Evolutionary conservation across 441 rosid genomes (phyloP).

Genomic region (Erodium trifolium): DNA sequence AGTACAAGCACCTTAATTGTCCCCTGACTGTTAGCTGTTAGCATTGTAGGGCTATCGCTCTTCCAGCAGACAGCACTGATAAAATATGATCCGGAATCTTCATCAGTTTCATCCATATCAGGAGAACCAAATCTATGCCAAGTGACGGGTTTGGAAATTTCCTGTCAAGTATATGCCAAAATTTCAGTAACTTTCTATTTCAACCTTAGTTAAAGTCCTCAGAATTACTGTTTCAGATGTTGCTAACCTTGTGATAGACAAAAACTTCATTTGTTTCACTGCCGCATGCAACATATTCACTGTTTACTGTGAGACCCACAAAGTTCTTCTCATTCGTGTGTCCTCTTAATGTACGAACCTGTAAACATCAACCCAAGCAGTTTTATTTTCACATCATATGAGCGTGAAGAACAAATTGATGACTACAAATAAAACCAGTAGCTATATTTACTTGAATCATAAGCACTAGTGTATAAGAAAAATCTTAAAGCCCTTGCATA

Average conservation of each 20-base stretch:
- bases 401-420: too few species aligned
- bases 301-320: constrained; percentile 84
- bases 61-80: constrained; percentile 99
- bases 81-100: constrained; percentile 79
- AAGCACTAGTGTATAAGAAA: too few species aligned
- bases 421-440: too few species aligned
- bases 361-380: constrained; percentile 19
- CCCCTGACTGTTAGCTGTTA: constrained; percentile 96
- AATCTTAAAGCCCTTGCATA: too few species aligned
- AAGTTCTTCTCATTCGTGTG: constrained; percentile 95
- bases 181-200: constrained; percentile 1
- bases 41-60: constrained; percentile 88
- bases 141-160: constrained; percentile 76
- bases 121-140: constrained; percentile 84
- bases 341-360: constrained; percentile 85
- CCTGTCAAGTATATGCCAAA: constrained; percentile 38
- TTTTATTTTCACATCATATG: too few species aligned
- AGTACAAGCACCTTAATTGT: constrained; percentile 89
- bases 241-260: constrained; percentile 84
- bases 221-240: neutral
- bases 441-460: too few species aligned
- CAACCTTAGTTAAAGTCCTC: neutral
- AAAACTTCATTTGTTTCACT: constrained; percentile 95
- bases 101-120: constrained; percentile 78
- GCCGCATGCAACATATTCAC: constrained; percentile 84